These are phyloP conservation scores for Pseudozyma flocculosa DNA, from an alignment of 1,284 basidiomycete species.

Conservation along the genomic window DNA sequence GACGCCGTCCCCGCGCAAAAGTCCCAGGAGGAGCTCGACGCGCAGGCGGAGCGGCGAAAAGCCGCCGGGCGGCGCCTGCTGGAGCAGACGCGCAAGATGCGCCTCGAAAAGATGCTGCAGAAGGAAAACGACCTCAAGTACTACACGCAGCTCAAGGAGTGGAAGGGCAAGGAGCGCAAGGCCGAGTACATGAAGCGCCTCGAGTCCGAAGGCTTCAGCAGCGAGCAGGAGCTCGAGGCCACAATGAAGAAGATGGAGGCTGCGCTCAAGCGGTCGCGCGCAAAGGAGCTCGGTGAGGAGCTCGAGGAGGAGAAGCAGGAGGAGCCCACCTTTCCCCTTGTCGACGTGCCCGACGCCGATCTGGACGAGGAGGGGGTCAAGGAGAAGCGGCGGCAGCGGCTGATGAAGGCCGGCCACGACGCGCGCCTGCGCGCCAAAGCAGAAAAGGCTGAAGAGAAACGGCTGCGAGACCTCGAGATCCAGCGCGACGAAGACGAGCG, in stretches of 20 bases:
- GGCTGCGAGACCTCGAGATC: conserved; percentile 64
- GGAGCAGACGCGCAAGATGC: conserved; percentile 84
- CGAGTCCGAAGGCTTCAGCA: conserved; percentile 70
- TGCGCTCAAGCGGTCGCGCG: conserved; percentile 69
- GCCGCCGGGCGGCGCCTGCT: conserved; percentile 85
- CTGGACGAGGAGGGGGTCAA: conserved; percentile 89
- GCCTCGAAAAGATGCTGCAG: conserved; percentile 71
- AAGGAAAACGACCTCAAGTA: conserved; percentile 81
- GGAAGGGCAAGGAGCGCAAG: conserved; percentile 69
- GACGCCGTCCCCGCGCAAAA: conserved; percentile 72
- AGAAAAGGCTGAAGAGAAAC: conserved; percentile 78
- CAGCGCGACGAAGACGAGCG: conserved; percentile 82
- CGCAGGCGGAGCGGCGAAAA: conserved; percentile 73
- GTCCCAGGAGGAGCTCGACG: conserved; percentile 82
- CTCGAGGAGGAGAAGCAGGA: conserved; percentile 65
- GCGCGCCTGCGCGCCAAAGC: conserved; percentile 79
- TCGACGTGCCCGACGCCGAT: conserved; percentile 88
- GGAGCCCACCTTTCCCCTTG: conserved; percentile 78
- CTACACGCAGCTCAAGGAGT: conserved; percentile 69
- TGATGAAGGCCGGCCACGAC: conserved; percentile 93
- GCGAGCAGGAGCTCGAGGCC: conserved; percentile 67
- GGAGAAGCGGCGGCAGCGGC: conserved; percentile 89
- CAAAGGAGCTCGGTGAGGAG: conserved; percentile 68
- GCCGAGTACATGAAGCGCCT: conserved; percentile 68
- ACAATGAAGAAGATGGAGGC: conserved; percentile 75